Percentiles rank a stretch among this genome's conserved stretches.
phyloP scores from a whole-genome alignment of 305 asterid species.

The Fraxinus xanthoxyloides region DNA sequence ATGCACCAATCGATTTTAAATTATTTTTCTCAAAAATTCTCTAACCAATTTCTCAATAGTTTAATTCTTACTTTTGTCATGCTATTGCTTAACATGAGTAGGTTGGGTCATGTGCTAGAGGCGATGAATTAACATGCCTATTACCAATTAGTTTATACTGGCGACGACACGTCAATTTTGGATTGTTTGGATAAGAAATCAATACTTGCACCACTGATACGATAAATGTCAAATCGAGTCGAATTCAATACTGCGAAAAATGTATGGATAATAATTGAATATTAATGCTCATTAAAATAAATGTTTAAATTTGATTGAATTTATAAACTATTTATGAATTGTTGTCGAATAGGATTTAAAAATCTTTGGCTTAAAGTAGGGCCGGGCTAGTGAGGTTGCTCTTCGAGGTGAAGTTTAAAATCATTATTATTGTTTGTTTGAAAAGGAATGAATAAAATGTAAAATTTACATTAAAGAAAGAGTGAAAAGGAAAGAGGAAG shows the following conservation, averaged over 20 bases:
- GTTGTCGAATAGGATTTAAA: too few relatives aligned
- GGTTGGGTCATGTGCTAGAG: neutral
- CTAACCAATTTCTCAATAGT: neutral
- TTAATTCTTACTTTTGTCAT: neutral
- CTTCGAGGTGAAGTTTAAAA: neutral
- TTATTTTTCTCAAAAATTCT: neutral
- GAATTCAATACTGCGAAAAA: neutral
- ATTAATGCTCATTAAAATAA: too few relatives aligned
- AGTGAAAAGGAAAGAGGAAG: neutral
- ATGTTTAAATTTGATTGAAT: too few relatives aligned
- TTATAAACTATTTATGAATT: too few relatives aligned
- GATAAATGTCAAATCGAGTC: neutral
- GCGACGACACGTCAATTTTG: neutral
- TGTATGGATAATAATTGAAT: neutral
- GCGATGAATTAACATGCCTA: neutral
- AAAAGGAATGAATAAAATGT: neutral
- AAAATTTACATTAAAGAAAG: neutral
- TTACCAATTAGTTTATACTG: neutral
- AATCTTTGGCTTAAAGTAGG: neutral
- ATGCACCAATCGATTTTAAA: neutral
- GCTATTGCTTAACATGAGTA: neutral
- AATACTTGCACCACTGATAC: neutral
- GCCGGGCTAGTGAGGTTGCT: neutral
- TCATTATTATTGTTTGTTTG: neutral
- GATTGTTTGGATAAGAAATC: neutral